These are phyloP conservation scores for Coemansia pectinata DNA, from an alignment of 192 early-diverging fungal species.

Conservation along the genomic window DNA sequence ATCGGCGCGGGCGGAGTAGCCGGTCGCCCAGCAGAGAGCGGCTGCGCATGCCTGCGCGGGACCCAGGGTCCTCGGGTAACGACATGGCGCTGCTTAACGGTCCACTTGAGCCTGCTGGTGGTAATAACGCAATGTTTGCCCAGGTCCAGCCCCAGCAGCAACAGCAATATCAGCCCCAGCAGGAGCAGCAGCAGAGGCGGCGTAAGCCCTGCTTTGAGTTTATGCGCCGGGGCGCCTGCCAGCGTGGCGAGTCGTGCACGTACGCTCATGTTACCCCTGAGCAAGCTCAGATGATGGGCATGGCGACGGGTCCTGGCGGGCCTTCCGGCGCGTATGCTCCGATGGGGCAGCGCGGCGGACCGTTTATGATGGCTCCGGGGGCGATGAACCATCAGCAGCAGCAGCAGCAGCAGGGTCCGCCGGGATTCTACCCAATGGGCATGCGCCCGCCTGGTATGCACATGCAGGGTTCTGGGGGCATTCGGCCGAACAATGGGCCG, in stretches of 20 bases:
- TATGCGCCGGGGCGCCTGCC: slow-evolving; percentile 42
- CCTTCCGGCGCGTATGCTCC: neutral
- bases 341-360: neutral
- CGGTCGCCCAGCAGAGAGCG: slow-evolving; percentile 26
- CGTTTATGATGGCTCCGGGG: slow-evolving; percentile 3
- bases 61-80: neutral
- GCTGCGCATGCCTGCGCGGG: neutral
- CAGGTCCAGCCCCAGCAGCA: slow-evolving; percentile 18
- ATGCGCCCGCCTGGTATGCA: slow-evolving; percentile 11
- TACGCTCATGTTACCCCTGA: slow-evolving; percentile 31
- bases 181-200: slow-evolving; percentile 14
- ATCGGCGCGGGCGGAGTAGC: slow-evolving; percentile 11
- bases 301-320: slow-evolving; percentile 3
- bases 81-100: slow-evolving; percentile 27
- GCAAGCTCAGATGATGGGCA: slow-evolving; percentile 41
- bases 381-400: neutral
- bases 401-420: slow-evolving; percentile 14
- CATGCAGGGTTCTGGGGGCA: neutral
- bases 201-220: slow-evolving; percentile 45
- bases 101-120: slow-evolving; percentile 21
- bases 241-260: slow-evolving; percentile 38
- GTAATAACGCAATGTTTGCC: neutral
- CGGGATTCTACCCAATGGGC: slow-evolving; percentile 9
- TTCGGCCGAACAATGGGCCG: neutral
- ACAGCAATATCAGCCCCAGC: slow-evolving; percentile 9